These are phyloP conservation scores for Avicennia marina DNA, from an alignment of 257 asterid species.

Conservation along the genomic window DNA sequence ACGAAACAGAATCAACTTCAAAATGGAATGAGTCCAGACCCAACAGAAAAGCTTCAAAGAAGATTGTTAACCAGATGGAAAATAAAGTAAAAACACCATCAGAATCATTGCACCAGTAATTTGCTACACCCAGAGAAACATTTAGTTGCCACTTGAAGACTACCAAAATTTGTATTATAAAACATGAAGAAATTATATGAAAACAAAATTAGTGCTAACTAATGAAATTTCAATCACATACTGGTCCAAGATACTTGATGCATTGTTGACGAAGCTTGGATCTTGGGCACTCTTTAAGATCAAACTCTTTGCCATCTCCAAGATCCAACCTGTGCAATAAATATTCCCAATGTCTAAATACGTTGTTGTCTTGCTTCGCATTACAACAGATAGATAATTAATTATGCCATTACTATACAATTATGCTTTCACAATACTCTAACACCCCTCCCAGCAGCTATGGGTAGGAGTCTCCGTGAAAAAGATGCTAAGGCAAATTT, in stretches of 20 bases:
- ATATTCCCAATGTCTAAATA: conserved; percentile 8
- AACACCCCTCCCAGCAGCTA: not conserved
- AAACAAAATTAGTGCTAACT: not conserved
- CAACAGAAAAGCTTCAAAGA: conserved; percentile 3
- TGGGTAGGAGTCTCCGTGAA: not conserved
- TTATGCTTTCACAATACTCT: conserved; percentile 16
- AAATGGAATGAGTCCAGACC: not conserved
- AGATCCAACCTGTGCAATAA: conserved; percentile 73
- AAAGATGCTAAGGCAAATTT: not conserved
- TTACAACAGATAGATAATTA: not conserved
- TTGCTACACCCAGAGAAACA: not conserved
- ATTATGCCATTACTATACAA: not conserved
- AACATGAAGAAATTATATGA: not conserved
- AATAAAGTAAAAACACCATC: not conserved
- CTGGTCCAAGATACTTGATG: conserved; percentile 95
- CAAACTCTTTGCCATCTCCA: conserved; percentile 89
- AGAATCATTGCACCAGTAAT: not conserved
- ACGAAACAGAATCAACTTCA: not conserved
- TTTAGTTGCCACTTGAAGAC: not conserved
- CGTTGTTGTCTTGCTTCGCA: conserved; percentile 12
- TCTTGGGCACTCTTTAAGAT: conserved; percentile 77
- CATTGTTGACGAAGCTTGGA: conserved; percentile 80
- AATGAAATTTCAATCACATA: conserved; percentile 33
- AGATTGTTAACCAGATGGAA: conserved; percentile 2
- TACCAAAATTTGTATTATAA: not conserved